Base-by-base conservation (phyloP, 176 grass and related monocot species). In the Stipa capillata region DNA sequence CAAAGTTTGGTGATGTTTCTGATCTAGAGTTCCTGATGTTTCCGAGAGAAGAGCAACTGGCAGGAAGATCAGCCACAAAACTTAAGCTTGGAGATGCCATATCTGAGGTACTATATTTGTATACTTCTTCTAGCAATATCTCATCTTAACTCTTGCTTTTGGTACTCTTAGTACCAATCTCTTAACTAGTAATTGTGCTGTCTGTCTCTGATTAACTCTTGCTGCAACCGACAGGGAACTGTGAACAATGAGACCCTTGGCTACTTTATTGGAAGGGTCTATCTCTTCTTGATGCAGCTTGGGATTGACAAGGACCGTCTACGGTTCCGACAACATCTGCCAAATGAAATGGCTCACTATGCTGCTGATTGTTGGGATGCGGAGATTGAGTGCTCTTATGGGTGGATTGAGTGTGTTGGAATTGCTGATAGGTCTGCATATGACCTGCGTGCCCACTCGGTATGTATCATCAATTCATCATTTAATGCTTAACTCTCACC, bases 301-400 rank as follows among this genome's bases (percentile, higher is more conserved):
- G 92, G 95, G 62, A 94, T 97, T 82, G 89, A 97, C 36, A 97
- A 97, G 80, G 92, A 94, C 59, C 85, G 87, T 51, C 76, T 94
- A 75, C 82, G 91, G 23, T 97, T 97, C 79, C 83, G 94, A 76
- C 94, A 97, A 65, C 94, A 97, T 67, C 69, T 94, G 44, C 91
- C 91, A 33, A 97, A 97, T 85, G 94, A 97, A 84, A 97, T 97
- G 94, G 94, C 94, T 39, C 94, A 97, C 76, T 97, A 97, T 84
- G 94, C 94, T 82, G 94, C 89, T 54, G 94, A 97, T 87, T 97
- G 91, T 42, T 97, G 94, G 94, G 94, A 97, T 92, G 94, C 94
- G 20, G 94, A 97, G 78, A 97, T 97, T 21, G 94, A 97, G 21
- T 97, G 94, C 80, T 97, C 94, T 4, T 94, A 94, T 79, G 94